Base-by-base conservation (phyloP, 208 protist genomes). In the Trypanosoma brucei region DNA sequence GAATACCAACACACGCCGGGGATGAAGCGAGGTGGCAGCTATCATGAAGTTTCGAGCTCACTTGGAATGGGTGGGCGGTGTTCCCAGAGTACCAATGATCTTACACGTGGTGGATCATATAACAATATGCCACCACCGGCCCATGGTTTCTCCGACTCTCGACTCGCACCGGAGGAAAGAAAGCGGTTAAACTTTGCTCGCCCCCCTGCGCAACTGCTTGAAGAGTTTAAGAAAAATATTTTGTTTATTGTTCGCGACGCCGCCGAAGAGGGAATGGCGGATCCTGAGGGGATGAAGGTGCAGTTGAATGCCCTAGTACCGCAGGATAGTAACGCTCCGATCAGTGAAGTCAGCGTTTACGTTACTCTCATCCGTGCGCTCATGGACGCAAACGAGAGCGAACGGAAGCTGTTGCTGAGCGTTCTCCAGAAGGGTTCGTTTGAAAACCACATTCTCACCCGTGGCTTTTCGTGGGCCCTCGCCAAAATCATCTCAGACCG, bases 391-490 rank as follows among this genome's bases (percentile, higher is more conserved):
- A 69, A 66, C 2, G 83, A 87, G 22, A 76, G 70, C 2, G 84
- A 91, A 50, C 75, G 80, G 37, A 62, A 45, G 14, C 22, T 66
- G 8, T 84, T 94, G 33, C 62, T 70, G 44, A 65, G 55, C 30
- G 64, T 69, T 0, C 79, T 94, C 31, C 68, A 79, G 60, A 79
- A 76, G 40, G 42, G 51, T n/a, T 46, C 42, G 3, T 92, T 78
- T 51, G 84, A 87, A 60, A 52, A 61, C 34, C 78, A 74, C 58
- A 66, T 77, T 62, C 69, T 95, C 13, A 57, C 72, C 4, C 82
- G 83, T 40, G 90, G 86, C 46, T 88, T 87, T 75, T 59, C 90
- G 50, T 93, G 86, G 87, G 86, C 64, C 55, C 78, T 95, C 44
- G 81, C 83, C 6, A 67, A 86, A 37, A 71, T 81, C 22, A 83